Conservation (phyloP, 208 protist species). For the Crithidia sp. region DNA sequence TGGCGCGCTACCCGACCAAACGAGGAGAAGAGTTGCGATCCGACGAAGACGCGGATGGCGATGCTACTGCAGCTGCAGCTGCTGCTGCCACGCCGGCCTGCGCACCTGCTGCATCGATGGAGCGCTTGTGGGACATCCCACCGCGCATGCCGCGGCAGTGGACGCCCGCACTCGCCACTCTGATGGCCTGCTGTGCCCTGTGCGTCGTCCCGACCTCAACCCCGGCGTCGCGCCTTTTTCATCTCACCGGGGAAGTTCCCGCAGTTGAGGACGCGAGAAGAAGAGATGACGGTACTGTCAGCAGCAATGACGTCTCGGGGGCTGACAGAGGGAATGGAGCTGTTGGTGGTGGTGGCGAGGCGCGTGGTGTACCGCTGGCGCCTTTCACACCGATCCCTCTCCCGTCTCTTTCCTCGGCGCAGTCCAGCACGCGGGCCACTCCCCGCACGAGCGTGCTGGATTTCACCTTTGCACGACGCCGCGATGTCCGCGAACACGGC, state of each 20-base stretch:
- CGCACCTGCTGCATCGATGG: slow-evolving; percentile 27
- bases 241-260: not conserved
- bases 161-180: slow-evolving; percentile 26
- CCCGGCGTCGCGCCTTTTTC: slow-evolving; percentile 5
- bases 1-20: not conserved
- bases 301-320: too few relatives aligned
- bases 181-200: slow-evolving; percentile 32
- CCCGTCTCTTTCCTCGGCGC: not conserved
- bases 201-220: slow-evolving; percentile 16
- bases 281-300: not conserved
- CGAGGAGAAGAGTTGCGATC: not conserved
- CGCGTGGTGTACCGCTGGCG: not conserved
- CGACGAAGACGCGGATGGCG: not conserved
- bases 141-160: slow-evolving; percentile 19
- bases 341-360: not conserved
- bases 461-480: slow-evolving; percentile 9
- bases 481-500: not conserved
- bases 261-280: not conserved
- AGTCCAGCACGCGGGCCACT: slow-evolving; percentile 6
- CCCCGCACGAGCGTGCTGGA: slow-evolving; percentile 9
- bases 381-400: not conserved
- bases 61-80: not conserved
- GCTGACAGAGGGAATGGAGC: too few relatives aligned
- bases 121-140: slow-evolving; percentile 31
- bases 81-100: slow-evolving; percentile 1